A percentile compares a stretch with the other conserved stretches of the same genome.
These are phyloP conservation scores for Phytophthora europaea DNA, from an alignment of 352 stramenopile species.

Conservation along the genomic window DNA sequence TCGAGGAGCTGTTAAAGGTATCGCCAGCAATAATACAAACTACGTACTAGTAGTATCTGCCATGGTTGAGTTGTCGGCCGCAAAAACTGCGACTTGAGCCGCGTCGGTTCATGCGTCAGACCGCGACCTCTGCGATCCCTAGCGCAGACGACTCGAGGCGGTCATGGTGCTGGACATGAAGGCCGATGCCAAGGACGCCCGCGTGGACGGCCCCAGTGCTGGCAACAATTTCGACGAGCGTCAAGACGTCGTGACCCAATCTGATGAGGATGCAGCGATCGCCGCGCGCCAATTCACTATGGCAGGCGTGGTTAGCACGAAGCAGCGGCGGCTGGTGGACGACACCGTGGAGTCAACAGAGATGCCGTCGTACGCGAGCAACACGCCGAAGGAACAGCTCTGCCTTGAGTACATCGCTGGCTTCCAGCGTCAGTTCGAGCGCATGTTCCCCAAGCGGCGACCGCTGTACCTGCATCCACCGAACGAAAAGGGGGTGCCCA, in stretches of 20 bases:
- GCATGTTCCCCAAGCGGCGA: conserved; percentile 82
- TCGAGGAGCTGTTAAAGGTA: background rate
- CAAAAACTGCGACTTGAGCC: background rate
- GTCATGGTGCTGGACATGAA: conserved; percentile 55
- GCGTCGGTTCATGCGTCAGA: conserved; percentile 4
- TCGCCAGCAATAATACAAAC: background rate
- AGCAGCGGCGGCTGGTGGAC: conserved; percentile 81
- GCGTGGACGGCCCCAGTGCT: background rate
- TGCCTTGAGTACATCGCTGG: conserved; percentile 95
- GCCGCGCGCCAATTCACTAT: conserved; percentile 78
- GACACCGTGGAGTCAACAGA: conserved; percentile 45
- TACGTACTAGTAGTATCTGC: background rate
- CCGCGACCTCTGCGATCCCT: conserved; percentile 3
- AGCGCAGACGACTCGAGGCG: background rate
- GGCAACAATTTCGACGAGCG: conserved; percentile 52
- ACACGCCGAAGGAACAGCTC: conserved; percentile 92
- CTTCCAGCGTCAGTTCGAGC: conserved; percentile 92
- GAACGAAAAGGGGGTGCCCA: conserved; percentile 94
- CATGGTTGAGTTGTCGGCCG: background rate
- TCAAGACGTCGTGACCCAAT: conserved; percentile 62
- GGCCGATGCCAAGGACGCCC: conserved; percentile 62
- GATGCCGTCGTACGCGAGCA: conserved; percentile 57
- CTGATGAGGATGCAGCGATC: conserved; percentile 67
- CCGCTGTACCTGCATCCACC: conserved; percentile 90
- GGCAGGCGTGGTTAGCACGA: conserved; percentile 82